Percentiles rank a stretch among this genome's conserved stretches.
Conservation (phyloP, 495 filamentous ascomycete genomes). For the Friedmanniomyces endolithicus region DNA sequence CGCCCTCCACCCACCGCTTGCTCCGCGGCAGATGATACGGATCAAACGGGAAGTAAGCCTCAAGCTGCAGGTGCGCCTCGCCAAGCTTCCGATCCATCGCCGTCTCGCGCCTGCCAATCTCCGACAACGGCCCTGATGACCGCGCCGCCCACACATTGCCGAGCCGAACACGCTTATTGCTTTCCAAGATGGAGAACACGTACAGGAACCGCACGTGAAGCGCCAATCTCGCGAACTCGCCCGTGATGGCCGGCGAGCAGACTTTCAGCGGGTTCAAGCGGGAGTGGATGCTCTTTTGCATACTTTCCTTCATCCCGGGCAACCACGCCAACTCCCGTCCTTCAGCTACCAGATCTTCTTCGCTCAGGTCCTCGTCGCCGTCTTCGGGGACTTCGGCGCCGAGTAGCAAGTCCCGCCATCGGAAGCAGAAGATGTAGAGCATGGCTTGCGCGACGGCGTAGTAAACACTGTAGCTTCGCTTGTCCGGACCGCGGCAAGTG, state of each 20-base stretch:
- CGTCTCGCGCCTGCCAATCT: slow-evolving; percentile 48
- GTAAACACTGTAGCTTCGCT: slow-evolving; percentile 68
- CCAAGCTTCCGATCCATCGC: slow-evolving; percentile 44
- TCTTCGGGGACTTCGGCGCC: slow-evolving; percentile 37
- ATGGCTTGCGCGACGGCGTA: slow-evolving; percentile 82
- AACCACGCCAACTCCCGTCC: slow-evolving; percentile 62
- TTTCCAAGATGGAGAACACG: slow-evolving; percentile 74
- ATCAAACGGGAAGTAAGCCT: slow-evolving; percentile 95
- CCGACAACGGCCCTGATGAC: slow-evolving; percentile 26
- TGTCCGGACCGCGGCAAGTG: slow-evolving; percentile 68
- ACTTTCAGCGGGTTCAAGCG: slow-evolving; percentile 91
- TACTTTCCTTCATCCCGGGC: slow-evolving; percentile 53
- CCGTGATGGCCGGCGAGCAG: slow-evolving; percentile 83
- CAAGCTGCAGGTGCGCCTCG: slow-evolving; percentile 63
- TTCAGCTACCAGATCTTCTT: slow-evolving; percentile 44
- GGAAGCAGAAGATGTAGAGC: slow-evolving; percentile 95
- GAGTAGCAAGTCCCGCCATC: slow-evolving; percentile 77
- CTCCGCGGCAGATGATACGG: slow-evolving; percentile 80
- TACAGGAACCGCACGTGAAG: slow-evolving; percentile 76
- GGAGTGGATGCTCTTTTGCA: slow-evolving; percentile 65
- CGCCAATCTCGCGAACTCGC: slow-evolving; percentile 77
- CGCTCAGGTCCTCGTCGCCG: slow-evolving; percentile 38
- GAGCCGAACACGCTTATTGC: slow-evolving; percentile 74
- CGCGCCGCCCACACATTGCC: slow-evolving; percentile 38
- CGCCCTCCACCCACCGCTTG: slow-evolving; percentile 69